phyloP scores from a whole-genome alignment of 2,329 filamentous ascomycete genomes.

The Penicillium sp. region DNA sequence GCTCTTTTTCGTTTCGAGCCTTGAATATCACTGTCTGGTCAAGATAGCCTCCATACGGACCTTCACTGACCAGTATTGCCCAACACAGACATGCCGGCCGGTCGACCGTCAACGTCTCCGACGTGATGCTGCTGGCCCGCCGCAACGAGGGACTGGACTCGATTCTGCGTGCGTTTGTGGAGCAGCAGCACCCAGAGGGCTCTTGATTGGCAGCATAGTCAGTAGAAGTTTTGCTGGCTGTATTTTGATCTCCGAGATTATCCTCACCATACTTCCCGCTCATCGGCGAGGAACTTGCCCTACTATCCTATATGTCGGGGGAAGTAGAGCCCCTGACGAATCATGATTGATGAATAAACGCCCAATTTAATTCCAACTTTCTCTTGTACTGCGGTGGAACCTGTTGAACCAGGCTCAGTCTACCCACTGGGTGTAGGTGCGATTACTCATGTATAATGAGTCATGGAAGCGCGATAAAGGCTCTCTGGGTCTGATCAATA shows the following conservation, averaged over 20 bases:
- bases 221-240: neutral
- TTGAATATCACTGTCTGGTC: neutral
- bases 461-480: too few relatives aligned
- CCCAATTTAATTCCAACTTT: constrained; percentile 10
- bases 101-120: constrained; percentile 78
- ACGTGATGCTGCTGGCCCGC: constrained; percentile 84
- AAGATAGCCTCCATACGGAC: neutral
- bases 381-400: neutral
- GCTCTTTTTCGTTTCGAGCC: constrained; percentile 3
- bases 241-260: neutral
- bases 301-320: neutral
- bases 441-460: neutral
- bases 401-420: neutral
- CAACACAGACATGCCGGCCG: constrained; percentile 75
- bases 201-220: constrained; percentile 25
- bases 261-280: neutral
- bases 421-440: constrained; percentile 4
- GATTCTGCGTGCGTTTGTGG: constrained; percentile 62
- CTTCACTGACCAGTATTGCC: constrained; percentile 36
- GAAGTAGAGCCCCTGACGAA: neutral
- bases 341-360: constrained; percentile 22
- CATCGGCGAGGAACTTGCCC: constrained; percentile 19
- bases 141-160: constrained; percentile 84
- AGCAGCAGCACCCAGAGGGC: constrained; percentile 38
- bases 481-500: too few relatives aligned